Evolutionary conservation across 2,329 filamentous ascomycete species (phyloP).

Genomic region (Akanthomyces dipterigenus): DNA sequence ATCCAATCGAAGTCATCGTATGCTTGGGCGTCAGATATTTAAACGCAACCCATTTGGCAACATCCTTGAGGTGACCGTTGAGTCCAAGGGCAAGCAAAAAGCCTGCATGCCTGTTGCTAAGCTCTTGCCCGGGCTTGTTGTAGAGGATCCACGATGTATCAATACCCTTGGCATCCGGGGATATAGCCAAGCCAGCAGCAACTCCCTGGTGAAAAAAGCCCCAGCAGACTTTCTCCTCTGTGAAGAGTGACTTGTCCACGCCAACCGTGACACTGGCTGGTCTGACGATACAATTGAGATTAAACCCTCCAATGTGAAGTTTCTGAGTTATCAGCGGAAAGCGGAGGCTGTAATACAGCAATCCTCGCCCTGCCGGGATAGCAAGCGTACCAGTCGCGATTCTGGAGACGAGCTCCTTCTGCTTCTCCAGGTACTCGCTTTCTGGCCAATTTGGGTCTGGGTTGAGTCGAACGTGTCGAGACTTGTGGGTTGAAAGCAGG

Average conservation of each 20-base stretch:
- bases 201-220: slow-evolving; percentile 97
- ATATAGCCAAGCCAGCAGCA: slow-evolving; percentile 86
- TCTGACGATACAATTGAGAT: slow-evolving; percentile 83
- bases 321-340: slow-evolving; percentile 89
- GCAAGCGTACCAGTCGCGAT: slow-evolving; percentile 83
- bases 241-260: slow-evolving; percentile 81
- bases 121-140: slow-evolving; percentile 81
- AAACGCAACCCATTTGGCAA: slow-evolving; percentile 98
- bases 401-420: slow-evolving; percentile 82
- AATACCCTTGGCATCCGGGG: slow-evolving; percentile 81
- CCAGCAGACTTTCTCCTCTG: slow-evolving; percentile 96
- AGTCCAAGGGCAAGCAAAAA: slow-evolving; percentile 85
- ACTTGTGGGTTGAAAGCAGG: slow-evolving; percentile 77
- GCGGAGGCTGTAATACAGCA: slow-evolving; percentile 82
- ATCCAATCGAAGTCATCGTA: slow-evolving; percentile 95
- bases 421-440: slow-evolving; percentile 79
- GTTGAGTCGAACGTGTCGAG: slow-evolving; percentile 70
- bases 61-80: slow-evolving; percentile 86
- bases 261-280: slow-evolving; percentile 87
- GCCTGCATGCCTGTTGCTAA: slow-evolving; percentile 93
- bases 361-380: slow-evolving; percentile 76
- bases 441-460: slow-evolving; percentile 75
- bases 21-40: slow-evolving; percentile 99
- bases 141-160: slow-evolving; percentile 98
- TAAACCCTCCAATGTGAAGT: slow-evolving; percentile 84